A percentile compares a stretch with the other conserved stretches of the same genome.
phyloP scores from a whole-genome alignment of 2,329 filamentous ascomycete species.

The Mycosphaerella sp. region DNA sequence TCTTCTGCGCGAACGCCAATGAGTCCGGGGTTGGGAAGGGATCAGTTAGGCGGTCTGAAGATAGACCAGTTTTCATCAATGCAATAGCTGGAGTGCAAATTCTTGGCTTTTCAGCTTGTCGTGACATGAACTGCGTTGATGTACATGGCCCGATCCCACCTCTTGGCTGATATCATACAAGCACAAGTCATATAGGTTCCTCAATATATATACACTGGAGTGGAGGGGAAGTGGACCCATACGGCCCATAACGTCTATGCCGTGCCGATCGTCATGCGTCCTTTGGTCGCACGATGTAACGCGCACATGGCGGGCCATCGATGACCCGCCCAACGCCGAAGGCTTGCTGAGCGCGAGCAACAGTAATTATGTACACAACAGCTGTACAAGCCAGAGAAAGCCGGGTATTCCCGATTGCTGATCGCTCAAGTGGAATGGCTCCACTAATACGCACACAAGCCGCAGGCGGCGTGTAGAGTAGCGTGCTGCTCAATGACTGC shows the following conservation, averaged over 20 bases:
- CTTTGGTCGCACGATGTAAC: not conserved
- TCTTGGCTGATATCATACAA: not conserved
- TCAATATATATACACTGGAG: conserved; percentile 16
- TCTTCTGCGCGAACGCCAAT: no score
- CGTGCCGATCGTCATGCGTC: not conserved
- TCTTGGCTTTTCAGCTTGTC: no score
- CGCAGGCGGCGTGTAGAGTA: no score
- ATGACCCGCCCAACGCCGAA: not conserved
- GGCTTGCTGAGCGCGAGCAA: conserved; percentile 6
- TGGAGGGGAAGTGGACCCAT: conserved; percentile 13
- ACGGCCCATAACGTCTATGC: conserved; percentile 1
- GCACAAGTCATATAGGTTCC: conserved; percentile 2
- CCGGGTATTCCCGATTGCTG: not conserved
- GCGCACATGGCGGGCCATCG: not conserved
- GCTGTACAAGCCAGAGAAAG: not conserved
- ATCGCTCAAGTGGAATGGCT: no score
- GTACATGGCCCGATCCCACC: not conserved
- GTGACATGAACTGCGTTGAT: not conserved
- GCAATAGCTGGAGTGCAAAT: no score
- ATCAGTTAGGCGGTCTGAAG: no score
- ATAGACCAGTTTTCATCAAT: no score
- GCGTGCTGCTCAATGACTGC: no score
- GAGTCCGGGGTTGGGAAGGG: no score
- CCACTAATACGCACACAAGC: no score
- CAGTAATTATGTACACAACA: not conserved